phyloP scores from a whole-genome alignment of 306 rosid genomes.

The Crataegus laevigata region DNA sequence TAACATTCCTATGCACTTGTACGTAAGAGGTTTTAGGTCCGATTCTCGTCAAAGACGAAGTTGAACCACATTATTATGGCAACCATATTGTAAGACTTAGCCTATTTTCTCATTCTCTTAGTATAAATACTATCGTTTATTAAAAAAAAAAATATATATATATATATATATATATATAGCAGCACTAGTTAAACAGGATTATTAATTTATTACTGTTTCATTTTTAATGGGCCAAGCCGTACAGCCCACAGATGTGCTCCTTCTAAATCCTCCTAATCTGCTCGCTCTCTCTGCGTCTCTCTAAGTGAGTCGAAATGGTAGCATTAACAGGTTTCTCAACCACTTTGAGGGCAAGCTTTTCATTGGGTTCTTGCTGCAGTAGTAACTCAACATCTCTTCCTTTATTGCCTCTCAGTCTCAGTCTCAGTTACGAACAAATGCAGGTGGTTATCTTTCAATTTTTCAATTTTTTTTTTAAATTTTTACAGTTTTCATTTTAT shows the following conservation, averaged over 20 bases:
- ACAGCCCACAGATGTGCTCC: background rate
- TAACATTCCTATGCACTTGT: too few relatives aligned
- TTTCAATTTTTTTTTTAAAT: too few relatives aligned
- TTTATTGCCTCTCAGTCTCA: constrained; percentile 15
- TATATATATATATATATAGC: too few relatives aligned
- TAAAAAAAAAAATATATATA: too few relatives aligned
- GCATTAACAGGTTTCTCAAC: constrained; percentile 49
- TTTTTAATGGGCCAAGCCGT: background rate
- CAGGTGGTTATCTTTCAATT: background rate
- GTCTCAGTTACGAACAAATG: constrained; percentile 39
- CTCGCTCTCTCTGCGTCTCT: background rate
- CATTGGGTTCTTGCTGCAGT: constrained; percentile 44
- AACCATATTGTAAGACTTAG: too few relatives aligned
- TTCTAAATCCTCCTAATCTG: too few relatives aligned
- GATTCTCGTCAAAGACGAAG: too few relatives aligned
- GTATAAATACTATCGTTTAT: too few relatives aligned
- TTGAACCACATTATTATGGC: too few relatives aligned
- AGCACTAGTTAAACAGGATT: background rate
- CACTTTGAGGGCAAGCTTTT: constrained; percentile 37
- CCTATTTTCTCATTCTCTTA: too few relatives aligned
- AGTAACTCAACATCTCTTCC: constrained; percentile 20
- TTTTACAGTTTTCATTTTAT: background rate
- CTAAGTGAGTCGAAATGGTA: constrained; percentile 28
- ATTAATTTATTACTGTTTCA: background rate
- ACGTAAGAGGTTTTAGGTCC: too few relatives aligned